Base-by-base conservation (phyloP, 768 basidiomycete species). In the Termitomyces sp. region DNA sequence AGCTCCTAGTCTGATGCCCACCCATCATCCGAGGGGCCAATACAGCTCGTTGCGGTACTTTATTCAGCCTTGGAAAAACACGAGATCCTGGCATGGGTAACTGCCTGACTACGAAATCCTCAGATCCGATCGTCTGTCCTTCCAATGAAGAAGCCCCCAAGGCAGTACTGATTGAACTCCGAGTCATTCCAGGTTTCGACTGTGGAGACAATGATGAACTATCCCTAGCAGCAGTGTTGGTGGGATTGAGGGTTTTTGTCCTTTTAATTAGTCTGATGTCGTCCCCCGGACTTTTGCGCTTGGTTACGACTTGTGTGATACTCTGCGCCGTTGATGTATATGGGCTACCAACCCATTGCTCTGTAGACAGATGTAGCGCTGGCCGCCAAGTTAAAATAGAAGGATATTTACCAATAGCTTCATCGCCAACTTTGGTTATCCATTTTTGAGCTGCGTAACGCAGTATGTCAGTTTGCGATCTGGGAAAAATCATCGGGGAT, bases 371-470 rank as follows among this genome's bases (percentile, higher is more conserved):
- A 20, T 18, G 20, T 5, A 40, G 15, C 27, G 27, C 12, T 31
- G 27, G 10, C n/a, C 25, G 1, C 18, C 1, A 50, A 13, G 7
- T n/a, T 27, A 1, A 50, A 22, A 40, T 20, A 18, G 13, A 15
- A 20, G 7, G 18, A 11, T n/a, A 54, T 46, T 23, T 4, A 42
- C 35, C 45, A 25, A 36, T 36, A 25, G 23, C 11, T 13, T 48
- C 25, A 7, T 3, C 39, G 7, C 22, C 53, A 7, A n/a, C 35
- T 47, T 46, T 27, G 10, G 16, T 12, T 31, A 54, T 54, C 53
- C 53, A 54, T 31, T 54, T 23, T 32, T 48, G 44, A 9, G 39
- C 53, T 9, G 53, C 45, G 2, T 22, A 23, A 39, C 53, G 53
- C 12, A 54, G n/a, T 11, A 42, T 35, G 1, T 32, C 29, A 3